Percentiles rank a stretch among this genome's conserved stretches.
These are phyloP conservation scores for Lathyrus aphaca DNA, from an alignment of 306 rosid genomes.

Conservation along the genomic window DNA sequence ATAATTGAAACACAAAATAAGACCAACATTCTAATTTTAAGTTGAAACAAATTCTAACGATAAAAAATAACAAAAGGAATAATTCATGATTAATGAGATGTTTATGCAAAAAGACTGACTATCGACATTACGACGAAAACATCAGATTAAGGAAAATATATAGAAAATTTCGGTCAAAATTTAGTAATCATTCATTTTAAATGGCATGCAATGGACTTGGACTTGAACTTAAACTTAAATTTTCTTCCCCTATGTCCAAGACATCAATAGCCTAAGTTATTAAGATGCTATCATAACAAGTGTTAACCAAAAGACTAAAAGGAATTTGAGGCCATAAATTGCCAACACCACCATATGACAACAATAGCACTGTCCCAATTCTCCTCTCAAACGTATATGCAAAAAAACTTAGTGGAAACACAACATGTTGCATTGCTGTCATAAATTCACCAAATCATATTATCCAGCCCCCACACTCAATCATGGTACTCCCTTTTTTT, in stretches of 20 bases:
- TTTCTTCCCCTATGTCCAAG: neutral
- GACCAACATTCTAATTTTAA: too few species aligned
- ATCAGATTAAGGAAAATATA: too few species aligned
- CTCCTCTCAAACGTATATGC: constrained; percentile 48
- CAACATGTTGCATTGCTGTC: constrained; percentile 38
- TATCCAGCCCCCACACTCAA: constrained; percentile 44
- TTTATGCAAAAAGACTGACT: too few species aligned
- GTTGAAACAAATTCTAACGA: too few species aligned
- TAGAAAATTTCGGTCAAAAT: too few species aligned
- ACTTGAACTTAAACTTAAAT: too few species aligned
- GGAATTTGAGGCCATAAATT: constrained; percentile 14
- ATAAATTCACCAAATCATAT: constrained; percentile 35
- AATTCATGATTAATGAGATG: too few species aligned
- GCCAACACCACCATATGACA: neutral
- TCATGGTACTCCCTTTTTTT: neutral
- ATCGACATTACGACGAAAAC: too few species aligned
- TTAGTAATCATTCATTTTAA: too few species aligned
- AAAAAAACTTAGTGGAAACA: constrained; percentile 55
- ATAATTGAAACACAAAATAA: too few species aligned
- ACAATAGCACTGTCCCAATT: constrained; percentile 51
- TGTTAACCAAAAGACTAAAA: constrained; percentile 39
- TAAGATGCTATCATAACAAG: constrained; percentile 39
- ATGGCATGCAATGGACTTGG: too few species aligned
- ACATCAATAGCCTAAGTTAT: constrained; percentile 11
- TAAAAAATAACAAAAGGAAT: too few species aligned